phyloP scores from a whole-genome alignment of 192 early-diverging fungal species.

The Umbelopsis isabellina region DNA sequence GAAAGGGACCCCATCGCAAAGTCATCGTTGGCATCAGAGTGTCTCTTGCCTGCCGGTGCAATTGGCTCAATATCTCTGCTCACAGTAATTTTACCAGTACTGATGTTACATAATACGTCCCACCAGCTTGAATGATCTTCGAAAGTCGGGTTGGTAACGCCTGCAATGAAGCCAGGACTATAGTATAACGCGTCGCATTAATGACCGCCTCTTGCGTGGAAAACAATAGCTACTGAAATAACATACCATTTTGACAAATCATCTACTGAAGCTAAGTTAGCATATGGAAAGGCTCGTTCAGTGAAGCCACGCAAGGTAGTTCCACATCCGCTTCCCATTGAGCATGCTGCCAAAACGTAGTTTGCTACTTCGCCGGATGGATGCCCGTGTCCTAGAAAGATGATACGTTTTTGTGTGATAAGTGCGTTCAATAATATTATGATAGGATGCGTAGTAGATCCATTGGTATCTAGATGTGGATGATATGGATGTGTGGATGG shows the following conservation, averaged over 20 bases:
- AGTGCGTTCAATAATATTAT: slow-evolving; percentile 88
- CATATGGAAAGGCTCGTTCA: slow-evolving; percentile 90
- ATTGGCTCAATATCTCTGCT: slow-evolving; percentile 65
- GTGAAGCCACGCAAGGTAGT: slow-evolving; percentile 82
- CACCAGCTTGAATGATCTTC: slow-evolving; percentile 93
- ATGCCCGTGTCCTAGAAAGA: slow-evolving; percentile 89
- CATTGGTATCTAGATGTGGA: slow-evolving; percentile 86
- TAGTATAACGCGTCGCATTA: neutral
- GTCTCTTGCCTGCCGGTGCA: neutral
- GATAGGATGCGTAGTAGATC: slow-evolving; percentile 84
- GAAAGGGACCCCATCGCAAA: slow-evolving; percentile 3
- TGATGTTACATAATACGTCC: slow-evolving; percentile 96
- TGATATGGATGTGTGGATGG: slow-evolving; percentile 65
- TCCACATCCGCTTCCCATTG: slow-evolving; percentile 89
- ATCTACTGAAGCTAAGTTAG: slow-evolving; percentile 86
- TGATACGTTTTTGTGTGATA: slow-evolving; percentile 88
- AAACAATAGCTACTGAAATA: neutral
- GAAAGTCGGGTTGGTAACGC: slow-evolving; percentile 95
- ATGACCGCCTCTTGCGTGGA: neutral
- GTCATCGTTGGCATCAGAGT: slow-evolving; percentile 27
- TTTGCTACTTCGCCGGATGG: slow-evolving; percentile 92
- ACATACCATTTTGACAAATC: slow-evolving; percentile 77
- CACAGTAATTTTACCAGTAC: slow-evolving; percentile 91
- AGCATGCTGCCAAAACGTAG: slow-evolving; percentile 88
- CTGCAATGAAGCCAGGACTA: slow-evolving; percentile 90